Conservation (phyloP, 805 yeast genomes). For the Candida cerambycidarum region DNA sequence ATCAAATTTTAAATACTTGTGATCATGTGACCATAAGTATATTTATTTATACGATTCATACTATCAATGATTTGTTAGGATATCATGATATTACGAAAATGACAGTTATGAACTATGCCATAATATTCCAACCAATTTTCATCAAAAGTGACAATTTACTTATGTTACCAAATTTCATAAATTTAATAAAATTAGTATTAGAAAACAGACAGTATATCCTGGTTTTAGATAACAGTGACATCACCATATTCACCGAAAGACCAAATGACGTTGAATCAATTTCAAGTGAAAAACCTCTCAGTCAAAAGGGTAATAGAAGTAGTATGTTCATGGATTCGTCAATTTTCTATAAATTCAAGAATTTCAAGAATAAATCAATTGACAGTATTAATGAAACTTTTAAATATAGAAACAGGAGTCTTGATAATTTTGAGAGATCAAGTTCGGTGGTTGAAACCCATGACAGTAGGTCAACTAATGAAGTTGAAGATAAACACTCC, state of each 20-base stretch:
- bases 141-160: slow-evolving; percentile 18
- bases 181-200: slow-evolving; percentile 19
- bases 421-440: neutral
- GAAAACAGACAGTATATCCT: slow-evolving; percentile 11
- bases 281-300: too few relatives aligned
- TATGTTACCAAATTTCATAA: slow-evolving; percentile 18
- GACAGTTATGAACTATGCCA: slow-evolving; percentile 27
- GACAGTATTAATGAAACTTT: slow-evolving; percentile 16
- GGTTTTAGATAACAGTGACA: neutral
- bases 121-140: slow-evolving; percentile 33
- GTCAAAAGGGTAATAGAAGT: neutral
- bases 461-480: too few relatives aligned
- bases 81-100: slow-evolving; percentile 25
- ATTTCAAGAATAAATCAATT: slow-evolving; percentile 16
- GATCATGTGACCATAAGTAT: slow-evolving; percentile 3
- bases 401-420: slow-evolving; percentile 2
- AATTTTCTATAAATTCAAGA: slow-evolving; percentile 14
- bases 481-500: neutral
- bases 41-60: slow-evolving; percentile 15
- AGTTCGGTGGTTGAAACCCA: neutral
- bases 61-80: slow-evolving; percentile 17
- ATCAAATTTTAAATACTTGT: slow-evolving; percentile 4
- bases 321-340: slow-evolving; percentile 2
- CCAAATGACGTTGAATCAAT: too few relatives aligned
- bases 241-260: neutral